Evolutionary conservation across 2,329 filamentous ascomycete species (phyloP).

Genomic region (Sclerotinia subarctica): DNA sequence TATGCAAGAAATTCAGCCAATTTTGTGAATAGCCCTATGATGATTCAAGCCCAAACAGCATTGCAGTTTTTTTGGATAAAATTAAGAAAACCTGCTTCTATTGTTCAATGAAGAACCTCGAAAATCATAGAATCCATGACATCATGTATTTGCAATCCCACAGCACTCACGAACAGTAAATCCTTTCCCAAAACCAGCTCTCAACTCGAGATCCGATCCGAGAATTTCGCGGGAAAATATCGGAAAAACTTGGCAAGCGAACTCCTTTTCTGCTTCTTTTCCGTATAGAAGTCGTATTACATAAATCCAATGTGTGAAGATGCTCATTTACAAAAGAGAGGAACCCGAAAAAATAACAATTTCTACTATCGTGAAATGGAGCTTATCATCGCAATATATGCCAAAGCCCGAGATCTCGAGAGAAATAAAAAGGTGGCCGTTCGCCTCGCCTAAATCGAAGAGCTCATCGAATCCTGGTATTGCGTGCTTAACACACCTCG

Average conservation of each 20-base stretch:
- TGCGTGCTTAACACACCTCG: slow-evolving; percentile 16
- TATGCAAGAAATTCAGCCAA: too few relatives aligned
- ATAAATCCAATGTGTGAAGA: not conserved
- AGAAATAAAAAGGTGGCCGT: not conserved
- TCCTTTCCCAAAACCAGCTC: not conserved
- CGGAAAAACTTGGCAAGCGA: slow-evolving; percentile 9
- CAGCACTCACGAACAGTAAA: not conserved
- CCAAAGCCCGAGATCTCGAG: too few relatives aligned
- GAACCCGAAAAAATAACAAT: not conserved
- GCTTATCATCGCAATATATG: not conserved
- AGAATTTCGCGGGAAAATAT: not conserved
- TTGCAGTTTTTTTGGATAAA: not conserved
- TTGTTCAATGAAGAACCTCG: not conserved
- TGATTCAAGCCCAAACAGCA: not conserved
- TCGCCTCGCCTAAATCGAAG: slow-evolving; percentile 19
- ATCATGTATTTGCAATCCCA: not conserved
- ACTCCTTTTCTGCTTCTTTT: not conserved
- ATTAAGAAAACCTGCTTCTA: not conserved
- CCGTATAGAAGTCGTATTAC: too few relatives aligned
- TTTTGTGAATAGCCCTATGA: not conserved
- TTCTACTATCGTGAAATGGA: not conserved
- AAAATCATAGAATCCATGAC: not conserved
- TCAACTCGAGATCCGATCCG: not conserved
- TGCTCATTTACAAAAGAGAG: not conserved
- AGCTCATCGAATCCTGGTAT: slow-evolving; percentile 19